Percentiles rank a stretch among this genome's conserved stretches.
These are phyloP conservation scores for Nyctanthes arbortristis DNA, from an alignment of 257 asterid genomes.

Conservation along the genomic window DNA sequence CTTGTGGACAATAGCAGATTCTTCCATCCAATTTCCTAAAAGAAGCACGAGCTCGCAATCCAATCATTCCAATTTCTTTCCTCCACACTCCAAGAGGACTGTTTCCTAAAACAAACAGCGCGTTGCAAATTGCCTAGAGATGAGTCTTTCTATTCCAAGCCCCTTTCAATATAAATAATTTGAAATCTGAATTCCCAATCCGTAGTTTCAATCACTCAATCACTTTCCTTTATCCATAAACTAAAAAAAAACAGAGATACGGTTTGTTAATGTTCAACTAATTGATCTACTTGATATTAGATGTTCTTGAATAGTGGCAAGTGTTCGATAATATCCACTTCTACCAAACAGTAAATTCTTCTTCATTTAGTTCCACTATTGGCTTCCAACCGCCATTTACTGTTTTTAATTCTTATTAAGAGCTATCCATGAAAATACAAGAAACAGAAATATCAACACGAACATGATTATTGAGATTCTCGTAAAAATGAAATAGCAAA, in stretches of 20 bases:
- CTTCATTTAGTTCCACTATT: background rate
- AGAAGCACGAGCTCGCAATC: background rate
- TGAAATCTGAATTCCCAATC: background rate
- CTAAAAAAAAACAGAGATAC: no score
- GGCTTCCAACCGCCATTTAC: background rate
- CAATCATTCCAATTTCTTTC: background rate
- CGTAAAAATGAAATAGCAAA: conserved; percentile 8
- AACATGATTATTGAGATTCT: background rate
- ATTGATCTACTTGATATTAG: background rate
- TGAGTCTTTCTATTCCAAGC: background rate
- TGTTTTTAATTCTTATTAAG: background rate
- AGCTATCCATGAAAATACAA: background rate
- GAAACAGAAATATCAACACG: background rate
- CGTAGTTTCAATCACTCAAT: no score
- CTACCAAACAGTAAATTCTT: background rate
- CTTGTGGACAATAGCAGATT: background rate
- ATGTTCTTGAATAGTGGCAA: background rate
- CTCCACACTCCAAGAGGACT: background rate
- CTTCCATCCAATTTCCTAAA: background rate
- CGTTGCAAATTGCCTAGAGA: background rate
- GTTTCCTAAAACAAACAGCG: background rate
- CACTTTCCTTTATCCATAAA: no score
- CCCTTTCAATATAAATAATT: background rate
- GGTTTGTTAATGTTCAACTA: no score
- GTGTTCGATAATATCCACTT: background rate